These are phyloP conservation scores for Zelonia costaricensis DNA, from an alignment of 208 protist species.

Conservation along the genomic window DNA sequence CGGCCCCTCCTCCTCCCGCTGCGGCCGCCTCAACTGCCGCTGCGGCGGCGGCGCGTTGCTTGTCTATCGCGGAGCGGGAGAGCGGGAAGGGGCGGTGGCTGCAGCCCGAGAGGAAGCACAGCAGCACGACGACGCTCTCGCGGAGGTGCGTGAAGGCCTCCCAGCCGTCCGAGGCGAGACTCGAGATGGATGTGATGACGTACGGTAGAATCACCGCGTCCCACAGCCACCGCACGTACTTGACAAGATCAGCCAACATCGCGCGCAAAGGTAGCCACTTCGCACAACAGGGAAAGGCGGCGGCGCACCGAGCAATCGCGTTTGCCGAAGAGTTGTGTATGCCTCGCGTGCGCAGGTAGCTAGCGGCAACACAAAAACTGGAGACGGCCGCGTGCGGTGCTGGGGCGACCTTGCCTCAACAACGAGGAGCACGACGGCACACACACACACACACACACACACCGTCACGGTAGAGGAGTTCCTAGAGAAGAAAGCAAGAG, in stretches of 20 bases:
- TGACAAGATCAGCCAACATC: constrained; percentile 31
- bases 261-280: neutral
- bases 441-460: no score
- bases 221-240: constrained; percentile 46
- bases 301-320: neutral
- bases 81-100: constrained; percentile 77
- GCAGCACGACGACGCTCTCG: constrained; percentile 57
- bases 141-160: constrained; percentile 48
- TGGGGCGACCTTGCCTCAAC: no score
- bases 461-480: no score
- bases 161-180: constrained; percentile 55
- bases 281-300: no score
- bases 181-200: constrained; percentile 42
- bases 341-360: no score
- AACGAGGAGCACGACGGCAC: neutral
- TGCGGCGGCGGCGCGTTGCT: constrained; percentile 9
- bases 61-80: constrained; percentile 14
- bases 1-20: no score
- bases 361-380: no score
- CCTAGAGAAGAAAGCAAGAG: no score
- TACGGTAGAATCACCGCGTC: constrained; percentile 49
- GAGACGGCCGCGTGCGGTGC: no score
- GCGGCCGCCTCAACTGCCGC: neutral
- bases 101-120: constrained; percentile 64
- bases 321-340: no score